These are phyloP conservation scores for Citropsis articulata DNA, from an alignment of 345 rosid genomes.

Conservation along the genomic window DNA sequence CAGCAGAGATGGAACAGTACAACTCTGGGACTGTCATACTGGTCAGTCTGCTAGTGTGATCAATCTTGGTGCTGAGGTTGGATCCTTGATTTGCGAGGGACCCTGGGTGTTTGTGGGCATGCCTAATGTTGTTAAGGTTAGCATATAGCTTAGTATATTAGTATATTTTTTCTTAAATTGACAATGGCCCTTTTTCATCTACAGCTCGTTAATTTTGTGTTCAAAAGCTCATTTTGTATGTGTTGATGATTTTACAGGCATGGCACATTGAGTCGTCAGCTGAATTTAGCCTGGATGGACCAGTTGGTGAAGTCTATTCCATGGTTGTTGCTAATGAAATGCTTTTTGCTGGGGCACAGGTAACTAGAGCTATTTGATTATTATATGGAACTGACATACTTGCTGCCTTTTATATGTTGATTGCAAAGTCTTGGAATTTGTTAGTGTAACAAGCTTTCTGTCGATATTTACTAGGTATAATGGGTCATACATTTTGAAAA, in stretches of 20 bases:
- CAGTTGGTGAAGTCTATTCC: conserved; percentile 48
- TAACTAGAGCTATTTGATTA: conserved; percentile 21
- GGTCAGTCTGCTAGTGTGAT: conserved; percentile 37
- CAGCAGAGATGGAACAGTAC: conserved; percentile 45
- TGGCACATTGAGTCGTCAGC: conserved; percentile 37
- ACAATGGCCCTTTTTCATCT: background rate
- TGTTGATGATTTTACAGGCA: conserved; percentile 4
- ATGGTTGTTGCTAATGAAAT: conserved; percentile 34
- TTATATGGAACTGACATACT: background rate
- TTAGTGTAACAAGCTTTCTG: background rate
- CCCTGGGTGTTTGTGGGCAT: conserved; percentile 64
- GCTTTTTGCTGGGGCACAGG: conserved; percentile 66
- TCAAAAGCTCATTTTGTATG: background rate
- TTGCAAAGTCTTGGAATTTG: background rate
- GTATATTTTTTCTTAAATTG: background rate
- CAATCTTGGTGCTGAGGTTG: conserved; percentile 44
- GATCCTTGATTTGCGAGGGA: conserved; percentile 51
- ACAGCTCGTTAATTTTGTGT: background rate
- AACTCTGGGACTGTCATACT: conserved; percentile 53
- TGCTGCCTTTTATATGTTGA: background rate
- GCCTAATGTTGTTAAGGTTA: conserved; percentile 52
- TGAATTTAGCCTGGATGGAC: conserved; percentile 34
- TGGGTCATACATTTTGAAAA: background rate
- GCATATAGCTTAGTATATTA: background rate
- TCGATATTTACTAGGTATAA: background rate